Percentiles rank a stretch among this genome's conserved stretches.
phyloP scores from a whole-genome alignment of 2,329 filamentous ascomycete species.

The Aspergillus felis region DNA sequence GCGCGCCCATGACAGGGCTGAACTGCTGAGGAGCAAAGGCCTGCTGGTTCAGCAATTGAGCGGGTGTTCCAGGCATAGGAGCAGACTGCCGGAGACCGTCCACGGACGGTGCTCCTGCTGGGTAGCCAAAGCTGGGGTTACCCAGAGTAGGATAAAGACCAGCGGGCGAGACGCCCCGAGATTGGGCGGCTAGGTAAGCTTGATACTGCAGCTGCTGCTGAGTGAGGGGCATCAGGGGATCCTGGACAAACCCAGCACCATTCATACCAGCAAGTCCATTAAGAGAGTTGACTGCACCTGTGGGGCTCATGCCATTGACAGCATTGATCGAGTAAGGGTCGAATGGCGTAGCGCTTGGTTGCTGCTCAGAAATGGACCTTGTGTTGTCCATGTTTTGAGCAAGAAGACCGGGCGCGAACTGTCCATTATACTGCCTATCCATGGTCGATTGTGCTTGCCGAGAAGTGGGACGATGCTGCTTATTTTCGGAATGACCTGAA shows the following conservation, averaged over 20 bases:
- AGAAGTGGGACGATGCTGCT: conserved; percentile 41
- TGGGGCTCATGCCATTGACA: conserved; percentile 25
- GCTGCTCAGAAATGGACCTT: conserved; percentile 36
- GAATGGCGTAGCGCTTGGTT: conserved; percentile 31
- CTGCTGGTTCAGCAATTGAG: conserved; percentile 46
- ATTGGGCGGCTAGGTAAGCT: conserved; percentile 48
- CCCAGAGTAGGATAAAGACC: conserved; percentile 47
- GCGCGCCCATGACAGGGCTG: conserved; percentile 41
- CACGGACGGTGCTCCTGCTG: conserved; percentile 37
- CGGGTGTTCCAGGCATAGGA: conserved; percentile 32
- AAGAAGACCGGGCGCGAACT: conserved; percentile 35
- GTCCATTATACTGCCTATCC: conserved; percentile 42
- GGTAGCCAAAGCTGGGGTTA: conserved; percentile 41
- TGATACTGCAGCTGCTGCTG: conserved; percentile 58
- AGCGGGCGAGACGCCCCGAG: conserved; percentile 39
- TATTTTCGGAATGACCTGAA: conserved; percentile 35
- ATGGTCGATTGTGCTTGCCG: conserved; percentile 38
- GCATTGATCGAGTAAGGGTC: conserved; percentile 37
- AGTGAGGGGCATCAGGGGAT: conserved; percentile 39
- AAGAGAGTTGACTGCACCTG: conserved; percentile 20
- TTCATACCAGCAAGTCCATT: conserved; percentile 29
- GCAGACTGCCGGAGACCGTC: conserved; percentile 30
- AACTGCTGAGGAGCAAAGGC: conserved; percentile 44
- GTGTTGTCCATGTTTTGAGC: conserved; percentile 34
- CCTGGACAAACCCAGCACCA: conserved; percentile 34